These are phyloP conservation scores for Colletotrichum echinochloae DNA, from an alignment of 2,329 filamentous ascomycete genomes.

Conservation along the genomic window DNA sequence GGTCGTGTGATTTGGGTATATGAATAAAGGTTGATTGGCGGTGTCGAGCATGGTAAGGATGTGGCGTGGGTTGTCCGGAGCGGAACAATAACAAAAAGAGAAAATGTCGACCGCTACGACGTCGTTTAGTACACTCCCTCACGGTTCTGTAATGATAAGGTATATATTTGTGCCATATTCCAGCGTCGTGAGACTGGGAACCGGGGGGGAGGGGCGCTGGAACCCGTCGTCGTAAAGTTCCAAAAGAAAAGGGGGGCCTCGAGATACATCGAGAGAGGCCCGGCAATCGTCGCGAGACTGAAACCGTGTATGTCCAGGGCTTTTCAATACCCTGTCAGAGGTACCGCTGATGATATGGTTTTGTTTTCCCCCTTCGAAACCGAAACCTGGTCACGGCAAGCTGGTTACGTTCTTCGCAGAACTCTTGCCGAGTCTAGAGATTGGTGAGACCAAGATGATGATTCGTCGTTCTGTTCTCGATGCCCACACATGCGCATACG, in stretches of 20 bases:
- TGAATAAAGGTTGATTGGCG: conserved; percentile 29
- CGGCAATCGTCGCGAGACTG: conserved; percentile 38
- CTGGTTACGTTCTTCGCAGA: conserved; percentile 35
- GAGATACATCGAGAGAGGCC: conserved; percentile 9
- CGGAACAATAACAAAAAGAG: neutral
- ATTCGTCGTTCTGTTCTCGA: conserved; percentile 27
- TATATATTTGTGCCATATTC: conserved; percentile 30
- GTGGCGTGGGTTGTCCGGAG: neutral
- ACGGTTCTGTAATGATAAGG: conserved; percentile 27
- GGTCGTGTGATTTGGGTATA: conserved; percentile 35
- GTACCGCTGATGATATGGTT: conserved; percentile 20
- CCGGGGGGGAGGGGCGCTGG: neutral
- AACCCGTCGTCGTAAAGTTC: conserved; percentile 1
- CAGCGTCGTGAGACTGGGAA: conserved; percentile 29
- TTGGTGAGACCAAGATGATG: conserved; percentile 28
- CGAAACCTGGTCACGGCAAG: conserved; percentile 32
- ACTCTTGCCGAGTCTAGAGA: conserved; percentile 36
- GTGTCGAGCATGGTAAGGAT: conserved; percentile 2
- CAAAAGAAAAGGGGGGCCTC: neutral
- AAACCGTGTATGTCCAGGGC: conserved; percentile 27
- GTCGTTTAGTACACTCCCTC: neutral
- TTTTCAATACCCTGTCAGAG: conserved; percentile 14
- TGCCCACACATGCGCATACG: conserved; percentile 5
- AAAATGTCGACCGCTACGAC: neutral
- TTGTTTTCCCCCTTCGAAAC: conserved; percentile 5